These are phyloP conservation scores for Colletotrichum godetiae DNA, from an alignment of 2,329 filamentous ascomycete species.

Conservation along the genomic window DNA sequence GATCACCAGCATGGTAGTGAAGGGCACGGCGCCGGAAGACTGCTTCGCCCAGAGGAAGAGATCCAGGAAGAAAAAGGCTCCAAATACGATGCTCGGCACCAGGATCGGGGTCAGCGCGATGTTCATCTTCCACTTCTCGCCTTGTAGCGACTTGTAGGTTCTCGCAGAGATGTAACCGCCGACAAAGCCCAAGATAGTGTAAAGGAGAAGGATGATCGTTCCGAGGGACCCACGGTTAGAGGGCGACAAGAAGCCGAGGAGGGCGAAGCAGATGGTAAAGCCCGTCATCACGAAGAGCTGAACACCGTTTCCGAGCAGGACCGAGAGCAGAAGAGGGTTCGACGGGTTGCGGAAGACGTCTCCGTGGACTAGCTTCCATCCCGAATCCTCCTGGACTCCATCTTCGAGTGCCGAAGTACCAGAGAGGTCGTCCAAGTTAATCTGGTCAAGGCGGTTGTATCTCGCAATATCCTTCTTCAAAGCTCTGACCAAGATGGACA, in stretches of 20 bases:
- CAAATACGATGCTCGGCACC: constrained; percentile 88
- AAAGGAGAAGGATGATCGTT: constrained; percentile 92
- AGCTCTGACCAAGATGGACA: constrained; percentile 89
- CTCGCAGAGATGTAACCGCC: constrained; percentile 91
- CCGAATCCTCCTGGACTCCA: constrained; percentile 95
- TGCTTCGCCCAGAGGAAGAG: constrained; percentile 95
- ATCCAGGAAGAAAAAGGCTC: constrained; percentile 91
- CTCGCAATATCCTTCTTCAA: constrained; percentile 95
- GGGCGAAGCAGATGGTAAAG: constrained; percentile 90
- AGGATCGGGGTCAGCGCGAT: constrained; percentile 88
- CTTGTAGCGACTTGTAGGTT: constrained; percentile 93
- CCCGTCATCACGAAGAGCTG: constrained; percentile 99
- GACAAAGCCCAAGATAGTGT: constrained; percentile 91
- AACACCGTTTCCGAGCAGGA: constrained; percentile 91
- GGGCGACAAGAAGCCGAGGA: constrained; percentile 93
- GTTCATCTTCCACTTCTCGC: constrained; percentile 94
- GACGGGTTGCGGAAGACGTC: constrained; percentile 94
- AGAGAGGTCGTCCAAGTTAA: constrained; percentile 89
- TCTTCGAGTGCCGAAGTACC: constrained; percentile 85
- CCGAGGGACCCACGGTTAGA: constrained; percentile 95
- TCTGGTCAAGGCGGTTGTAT: constrained; percentile 94
- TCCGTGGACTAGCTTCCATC: constrained; percentile 98
- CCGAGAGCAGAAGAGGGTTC: constrained; percentile 83
- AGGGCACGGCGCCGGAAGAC: constrained; percentile 93
- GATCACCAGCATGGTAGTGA: constrained; percentile 95